phyloP scores from a whole-genome alignment of 257 asterid species.

The Salvia miltiorrhiza region DNA sequence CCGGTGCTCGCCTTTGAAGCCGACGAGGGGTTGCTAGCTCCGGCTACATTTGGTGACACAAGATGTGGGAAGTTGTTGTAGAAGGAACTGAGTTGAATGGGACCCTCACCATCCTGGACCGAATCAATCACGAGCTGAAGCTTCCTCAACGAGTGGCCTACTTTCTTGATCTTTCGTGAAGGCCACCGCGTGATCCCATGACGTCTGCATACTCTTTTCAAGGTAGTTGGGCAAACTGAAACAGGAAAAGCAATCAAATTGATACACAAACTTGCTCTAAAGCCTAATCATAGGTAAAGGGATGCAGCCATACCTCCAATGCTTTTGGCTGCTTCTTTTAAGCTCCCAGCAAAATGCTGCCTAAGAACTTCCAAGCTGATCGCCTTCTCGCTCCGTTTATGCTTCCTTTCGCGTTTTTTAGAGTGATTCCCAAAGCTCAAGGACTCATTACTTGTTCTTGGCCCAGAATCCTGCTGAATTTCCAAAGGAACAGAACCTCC shows the following conservation, averaged over 20 bases:
- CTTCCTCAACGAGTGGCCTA: constrained; percentile 70
- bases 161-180: constrained; percentile 85
- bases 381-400: constrained; percentile 54
- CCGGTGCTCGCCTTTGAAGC: constrained; percentile 15
- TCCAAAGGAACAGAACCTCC: constrained; percentile 36
- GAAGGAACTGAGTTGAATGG: constrained; percentile 70
- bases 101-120: constrained; percentile 70
- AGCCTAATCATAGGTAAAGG: neutral
- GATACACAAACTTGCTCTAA: neutral
- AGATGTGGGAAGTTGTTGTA: constrained; percentile 70
- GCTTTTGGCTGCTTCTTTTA: constrained; percentile 77
- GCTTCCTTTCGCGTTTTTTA: constrained; percentile 43
- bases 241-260: neutral
- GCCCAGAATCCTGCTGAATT: constrained; percentile 31
- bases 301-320: constrained; percentile 58
- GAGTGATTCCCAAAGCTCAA: constrained; percentile 28
- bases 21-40: constrained; percentile 27
- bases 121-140: constrained; percentile 82
- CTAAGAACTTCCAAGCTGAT: constrained; percentile 67
- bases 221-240: constrained; percentile 87
- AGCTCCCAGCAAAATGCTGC: constrained; percentile 76
- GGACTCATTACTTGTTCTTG: constrained; percentile 29
- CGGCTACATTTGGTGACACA: constrained; percentile 39
- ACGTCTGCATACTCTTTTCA: constrained; percentile 85
- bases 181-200: constrained; percentile 88